Percentiles rank a stretch among this genome's conserved stretches.
Conservation (phyloP, 1,139 yeast genomes). For the Saccharomyces hybrid region DNA sequence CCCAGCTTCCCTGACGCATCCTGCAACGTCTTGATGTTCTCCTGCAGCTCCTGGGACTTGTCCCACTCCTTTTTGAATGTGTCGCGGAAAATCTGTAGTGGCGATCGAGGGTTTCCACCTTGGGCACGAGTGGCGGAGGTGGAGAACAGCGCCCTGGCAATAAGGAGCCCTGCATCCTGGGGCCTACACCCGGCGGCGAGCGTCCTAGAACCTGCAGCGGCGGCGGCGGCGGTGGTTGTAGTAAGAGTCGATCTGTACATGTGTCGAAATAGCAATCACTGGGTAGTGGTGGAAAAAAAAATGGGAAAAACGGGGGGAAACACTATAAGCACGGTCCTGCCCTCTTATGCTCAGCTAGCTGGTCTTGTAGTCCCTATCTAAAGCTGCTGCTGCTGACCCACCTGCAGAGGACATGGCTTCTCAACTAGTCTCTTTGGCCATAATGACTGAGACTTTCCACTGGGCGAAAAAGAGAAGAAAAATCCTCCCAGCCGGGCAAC, state of each 20-base stretch:
- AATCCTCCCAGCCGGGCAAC: not conserved
- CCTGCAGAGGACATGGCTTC: not conserved
- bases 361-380: not conserved
- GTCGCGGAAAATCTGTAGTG: slow-evolving; percentile 85
- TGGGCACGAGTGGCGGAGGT: not conserved
- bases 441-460: not conserved
- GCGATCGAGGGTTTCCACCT: slow-evolving; percentile 45
- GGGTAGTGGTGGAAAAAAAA: not conserved
- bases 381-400: not conserved
- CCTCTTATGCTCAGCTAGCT: not conserved
- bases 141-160: not conserved
- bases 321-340: not conserved
- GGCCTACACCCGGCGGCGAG: not conserved
- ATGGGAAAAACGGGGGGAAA: not conserved
- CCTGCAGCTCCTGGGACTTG: slow-evolving; percentile 82
- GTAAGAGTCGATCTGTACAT: not conserved
- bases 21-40: slow-evolving; percentile 86
- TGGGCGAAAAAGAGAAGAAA: slow-evolving; percentile 1
- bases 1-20: slow-evolving; percentile 95
- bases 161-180: not conserved
- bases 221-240: not conserved
- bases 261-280: not conserved
- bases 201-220: not conserved
- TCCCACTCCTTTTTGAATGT: slow-evolving; percentile 89
- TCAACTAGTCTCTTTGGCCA: not conserved